A percentile compares a stretch with the other conserved stretches of the same genome.
phyloP scores from a whole-genome alignment of 2,329 filamentous ascomycete genomes.

The Aspergillus fructus region DNA sequence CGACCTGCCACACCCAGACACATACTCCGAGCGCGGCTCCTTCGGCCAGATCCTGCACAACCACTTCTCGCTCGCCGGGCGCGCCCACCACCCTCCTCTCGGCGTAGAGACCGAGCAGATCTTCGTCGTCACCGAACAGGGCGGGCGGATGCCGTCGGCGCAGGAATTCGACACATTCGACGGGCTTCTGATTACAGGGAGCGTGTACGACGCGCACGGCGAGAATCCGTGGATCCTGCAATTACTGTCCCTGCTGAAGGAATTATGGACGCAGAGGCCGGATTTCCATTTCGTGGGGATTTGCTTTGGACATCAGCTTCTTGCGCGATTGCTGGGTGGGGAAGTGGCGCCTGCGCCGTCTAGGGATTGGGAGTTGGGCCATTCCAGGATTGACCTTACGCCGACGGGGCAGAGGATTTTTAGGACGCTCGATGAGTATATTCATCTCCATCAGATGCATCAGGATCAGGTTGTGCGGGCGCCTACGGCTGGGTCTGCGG shows the following conservation, averaged over 20 bases:
- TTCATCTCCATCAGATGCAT: slow-evolving; percentile 46
- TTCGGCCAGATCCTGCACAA: slow-evolving; percentile 56
- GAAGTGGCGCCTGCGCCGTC: slow-evolving; percentile 37
- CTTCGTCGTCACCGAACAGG: slow-evolving; percentile 54
- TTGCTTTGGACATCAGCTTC: slow-evolving; percentile 51
- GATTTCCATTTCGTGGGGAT: slow-evolving; percentile 52
- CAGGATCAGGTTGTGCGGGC: slow-evolving; percentile 43
- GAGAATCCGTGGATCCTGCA: slow-evolving; percentile 46
- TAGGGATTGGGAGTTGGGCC: slow-evolving; percentile 49
- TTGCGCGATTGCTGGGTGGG: slow-evolving; percentile 45
- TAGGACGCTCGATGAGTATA: slow-evolving; percentile 29
- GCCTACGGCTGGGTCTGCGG: slow-evolving; percentile 26
- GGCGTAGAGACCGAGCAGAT: slow-evolving; percentile 56
- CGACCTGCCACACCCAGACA: slow-evolving; percentile 55
- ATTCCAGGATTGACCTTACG: slow-evolving; percentile 43
- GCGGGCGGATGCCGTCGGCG: slow-evolving; percentile 48
- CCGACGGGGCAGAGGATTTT: slow-evolving; percentile 44
- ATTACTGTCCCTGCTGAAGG: slow-evolving; percentile 46
- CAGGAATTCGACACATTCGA: slow-evolving; percentile 49
- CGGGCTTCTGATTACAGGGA: slow-evolving; percentile 49
- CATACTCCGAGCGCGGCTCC: slow-evolving; percentile 48
- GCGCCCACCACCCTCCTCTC: slow-evolving; percentile 53
- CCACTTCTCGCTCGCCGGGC: slow-evolving; percentile 53
- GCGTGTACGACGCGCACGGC: slow-evolving; percentile 49
- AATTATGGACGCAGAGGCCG: slow-evolving; percentile 52